Conservation (phyloP, 345 rosid genomes). For the Populus tremula region DNA sequence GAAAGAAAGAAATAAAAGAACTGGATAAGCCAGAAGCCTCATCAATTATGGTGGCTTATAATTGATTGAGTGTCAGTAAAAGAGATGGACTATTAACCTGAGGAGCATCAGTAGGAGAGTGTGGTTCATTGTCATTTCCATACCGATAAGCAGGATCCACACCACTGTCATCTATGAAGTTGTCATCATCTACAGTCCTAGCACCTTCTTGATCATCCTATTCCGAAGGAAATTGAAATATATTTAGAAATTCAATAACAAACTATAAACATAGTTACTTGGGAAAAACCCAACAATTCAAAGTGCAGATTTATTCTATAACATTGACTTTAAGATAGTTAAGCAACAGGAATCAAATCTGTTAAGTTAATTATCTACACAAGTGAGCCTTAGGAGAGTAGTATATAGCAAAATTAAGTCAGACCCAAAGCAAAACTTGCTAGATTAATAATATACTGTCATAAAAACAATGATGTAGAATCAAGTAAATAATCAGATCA, state of each 20-base stretch:
- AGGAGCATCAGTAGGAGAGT: slow-evolving; percentile 66
- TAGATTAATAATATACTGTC: background rate
- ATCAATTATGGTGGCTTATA: background rate
- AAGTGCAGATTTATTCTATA: background rate
- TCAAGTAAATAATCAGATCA: background rate
- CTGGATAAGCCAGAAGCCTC: background rate
- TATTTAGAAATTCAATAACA: background rate
- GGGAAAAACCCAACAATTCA: background rate
- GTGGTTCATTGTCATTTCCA: slow-evolving; percentile 59
- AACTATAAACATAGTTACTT: background rate
- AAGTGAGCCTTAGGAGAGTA: background rate
- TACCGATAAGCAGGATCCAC: slow-evolving; percentile 79
- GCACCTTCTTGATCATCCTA: slow-evolving; percentile 89
- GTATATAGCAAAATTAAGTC: background rate
- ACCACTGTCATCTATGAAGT: slow-evolving; percentile 90
- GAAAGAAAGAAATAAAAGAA: background rate
- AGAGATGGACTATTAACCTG: slow-evolving; percentile 43
- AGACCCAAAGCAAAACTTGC: background rate
- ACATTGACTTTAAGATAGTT: background rate
- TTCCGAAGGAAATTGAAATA: slow-evolving; percentile 1
- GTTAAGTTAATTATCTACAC: background rate
- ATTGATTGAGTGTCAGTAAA: background rate
- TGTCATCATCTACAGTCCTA: slow-evolving; percentile 84
- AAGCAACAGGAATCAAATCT: background rate
- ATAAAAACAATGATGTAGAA: background rate